phyloP scores from a whole-genome alignment of 306 rosid species.

The Dryas octopetala region DNA sequence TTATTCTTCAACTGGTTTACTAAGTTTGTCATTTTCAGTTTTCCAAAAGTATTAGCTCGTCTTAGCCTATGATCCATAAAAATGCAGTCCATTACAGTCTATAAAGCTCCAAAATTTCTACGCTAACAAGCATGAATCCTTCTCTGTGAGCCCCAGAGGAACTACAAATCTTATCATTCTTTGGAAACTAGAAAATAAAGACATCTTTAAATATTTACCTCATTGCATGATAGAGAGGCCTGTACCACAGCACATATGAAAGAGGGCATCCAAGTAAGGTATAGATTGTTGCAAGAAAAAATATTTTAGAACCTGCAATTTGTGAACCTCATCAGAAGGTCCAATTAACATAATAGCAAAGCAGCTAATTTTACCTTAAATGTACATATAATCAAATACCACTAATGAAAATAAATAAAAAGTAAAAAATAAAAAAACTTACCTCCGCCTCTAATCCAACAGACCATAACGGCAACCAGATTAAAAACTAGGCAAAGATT shows the following conservation, averaged over 20 bases:
- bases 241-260: slow-evolving; percentile 93
- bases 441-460: slow-evolving; percentile 98
- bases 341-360: slow-evolving; percentile 23
- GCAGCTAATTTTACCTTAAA: slow-evolving; percentile 4
- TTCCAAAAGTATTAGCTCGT: not conserved
- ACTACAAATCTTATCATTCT: not conserved
- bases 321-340: slow-evolving; percentile 30
- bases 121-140: not conserved
- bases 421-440: slow-evolving; percentile 18
- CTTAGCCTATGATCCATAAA: not conserved
- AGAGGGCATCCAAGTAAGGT: slow-evolving; percentile 88
- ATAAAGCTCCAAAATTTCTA: not conserved
- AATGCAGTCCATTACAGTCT: not conserved
- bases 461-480: slow-evolving; percentile 67
- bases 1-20: not conserved
- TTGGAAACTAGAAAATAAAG: not conserved
- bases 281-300: slow-evolving; percentile 94
- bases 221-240: slow-evolving; percentile 99
- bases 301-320: slow-evolving; percentile 77
- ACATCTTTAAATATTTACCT: slow-evolving; percentile 42
- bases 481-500: slow-evolving; percentile 87
- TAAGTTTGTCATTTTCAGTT: not conserved
- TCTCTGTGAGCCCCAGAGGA: not conserved
- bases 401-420: not conserved
- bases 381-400: slow-evolving; percentile 3